phyloP scores from a whole-genome alignment of 2,329 filamentous ascomycete genomes.

The Phialophora tarda region DNA sequence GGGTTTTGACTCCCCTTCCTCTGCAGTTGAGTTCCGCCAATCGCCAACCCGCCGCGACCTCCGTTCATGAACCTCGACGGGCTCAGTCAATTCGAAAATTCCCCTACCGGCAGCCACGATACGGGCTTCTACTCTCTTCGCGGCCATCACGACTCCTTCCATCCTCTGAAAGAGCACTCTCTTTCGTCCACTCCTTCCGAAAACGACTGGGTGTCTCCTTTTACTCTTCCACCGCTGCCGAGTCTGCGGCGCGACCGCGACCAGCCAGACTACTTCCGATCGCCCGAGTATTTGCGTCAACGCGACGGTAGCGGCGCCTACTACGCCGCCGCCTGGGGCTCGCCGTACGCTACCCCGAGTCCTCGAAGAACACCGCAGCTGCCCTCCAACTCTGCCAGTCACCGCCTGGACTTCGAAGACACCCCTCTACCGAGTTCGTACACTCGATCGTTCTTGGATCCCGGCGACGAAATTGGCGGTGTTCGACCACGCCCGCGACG shows the following conservation, averaged over 20 bases:
- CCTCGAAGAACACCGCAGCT: slow-evolving; percentile 49
- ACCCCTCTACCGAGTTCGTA: slow-evolving; percentile 38
- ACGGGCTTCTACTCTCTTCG: neutral
- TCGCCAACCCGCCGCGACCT: slow-evolving; percentile 17
- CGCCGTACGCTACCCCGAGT: slow-evolving; percentile 76
- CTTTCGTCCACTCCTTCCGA: slow-evolving; percentile 37
- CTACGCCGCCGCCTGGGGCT: slow-evolving; percentile 87
- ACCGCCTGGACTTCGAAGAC: slow-evolving; percentile 53
- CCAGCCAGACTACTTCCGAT: slow-evolving; percentile 26
- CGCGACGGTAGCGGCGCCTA: slow-evolving; percentile 58
- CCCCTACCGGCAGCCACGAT: slow-evolving; percentile 21
- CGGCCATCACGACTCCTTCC: neutral
- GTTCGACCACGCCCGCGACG: slow-evolving; percentile 1
- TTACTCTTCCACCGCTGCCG: slow-evolving; percentile 39
- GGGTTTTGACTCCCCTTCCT: slow-evolving; percentile 19
- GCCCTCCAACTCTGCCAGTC: slow-evolving; percentile 40
- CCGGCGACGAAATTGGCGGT: slow-evolving; percentile 13
- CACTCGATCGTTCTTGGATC: neutral
- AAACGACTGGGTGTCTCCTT: slow-evolving; percentile 37
- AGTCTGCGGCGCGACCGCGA: slow-evolving; percentile 32
- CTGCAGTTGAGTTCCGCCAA: slow-evolving; percentile 17
- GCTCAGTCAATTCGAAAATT: slow-evolving; percentile 26
- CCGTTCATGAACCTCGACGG: slow-evolving; percentile 39
- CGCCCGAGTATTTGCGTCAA: slow-evolving; percentile 42
- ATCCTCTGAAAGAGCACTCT: slow-evolving; percentile 23